phyloP scores from a whole-genome alignment of 208 protist genomes.

The Strigomonas culicis region DNA sequence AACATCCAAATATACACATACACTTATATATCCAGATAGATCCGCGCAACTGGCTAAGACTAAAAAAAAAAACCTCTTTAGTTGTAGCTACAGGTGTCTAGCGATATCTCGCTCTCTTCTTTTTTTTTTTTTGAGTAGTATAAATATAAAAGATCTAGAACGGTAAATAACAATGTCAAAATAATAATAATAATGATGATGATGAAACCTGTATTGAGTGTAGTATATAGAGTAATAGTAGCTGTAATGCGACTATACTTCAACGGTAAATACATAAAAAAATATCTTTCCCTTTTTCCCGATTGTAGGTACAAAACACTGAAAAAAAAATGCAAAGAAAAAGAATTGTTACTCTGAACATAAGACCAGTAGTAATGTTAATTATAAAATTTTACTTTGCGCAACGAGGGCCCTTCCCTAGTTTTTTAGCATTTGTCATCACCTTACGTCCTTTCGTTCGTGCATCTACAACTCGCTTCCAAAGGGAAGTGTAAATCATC shows the following conservation, averaged over 20 bases:
- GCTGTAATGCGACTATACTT: too few species aligned
- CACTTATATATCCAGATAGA: neutral
- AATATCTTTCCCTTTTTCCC: neutral
- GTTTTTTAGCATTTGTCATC: conserved; percentile 75
- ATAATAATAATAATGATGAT: neutral
- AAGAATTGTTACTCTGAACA: conserved; percentile 11
- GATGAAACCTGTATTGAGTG: too few species aligned
- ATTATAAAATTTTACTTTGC: conserved; percentile 36
- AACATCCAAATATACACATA: neutral
- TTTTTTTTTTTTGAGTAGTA: conserved; percentile 2
- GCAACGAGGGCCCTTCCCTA: conserved; percentile 49
- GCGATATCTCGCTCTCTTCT: neutral
- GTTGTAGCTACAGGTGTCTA: neutral
- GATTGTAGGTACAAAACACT: neutral
- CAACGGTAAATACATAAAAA: neutral
- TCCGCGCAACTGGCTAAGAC: neutral
- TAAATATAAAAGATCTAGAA: neutral
- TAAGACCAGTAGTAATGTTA: conserved; percentile 12
- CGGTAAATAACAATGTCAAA: too few species aligned
- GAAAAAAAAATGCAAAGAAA: conserved; percentile 15
- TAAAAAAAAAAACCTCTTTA: neutral
- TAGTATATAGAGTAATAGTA: too few species aligned
- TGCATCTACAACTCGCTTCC: conserved; percentile 85
- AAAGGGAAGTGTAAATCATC: conserved; percentile 84
- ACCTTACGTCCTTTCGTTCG: conserved; percentile 84